Evolutionary conservation across 2,329 filamentous ascomycete genomes (phyloP).

Genomic region (Ophiostoma triangulosporum): DNA sequence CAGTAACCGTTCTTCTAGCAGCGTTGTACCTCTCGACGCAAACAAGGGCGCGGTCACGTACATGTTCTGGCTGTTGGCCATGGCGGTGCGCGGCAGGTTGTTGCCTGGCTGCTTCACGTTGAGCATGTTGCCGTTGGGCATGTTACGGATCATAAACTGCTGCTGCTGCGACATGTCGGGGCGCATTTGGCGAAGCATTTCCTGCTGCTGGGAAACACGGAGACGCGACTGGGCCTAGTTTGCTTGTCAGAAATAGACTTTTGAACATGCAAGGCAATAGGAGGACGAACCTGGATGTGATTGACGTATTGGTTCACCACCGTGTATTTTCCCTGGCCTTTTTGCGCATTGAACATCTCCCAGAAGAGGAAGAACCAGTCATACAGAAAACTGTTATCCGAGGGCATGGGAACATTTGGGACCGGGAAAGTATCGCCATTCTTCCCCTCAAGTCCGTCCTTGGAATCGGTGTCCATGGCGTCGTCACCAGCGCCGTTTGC

Average conservation of each 20-base stretch:
- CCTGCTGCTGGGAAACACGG: slow-evolving; percentile 63
- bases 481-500: slow-evolving; percentile 60
- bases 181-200: slow-evolving; percentile 61
- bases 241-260: background rate
- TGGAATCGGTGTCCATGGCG: slow-evolving; percentile 69
- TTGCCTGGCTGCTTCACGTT: slow-evolving; percentile 42
- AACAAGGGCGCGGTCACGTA: slow-evolving; percentile 22
- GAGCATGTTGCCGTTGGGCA: slow-evolving; percentile 47
- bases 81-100: slow-evolving; percentile 58
- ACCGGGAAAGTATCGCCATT: slow-evolving; percentile 68
- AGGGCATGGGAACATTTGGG: slow-evolving; percentile 51
- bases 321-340: slow-evolving; percentile 49
- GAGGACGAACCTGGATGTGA: slow-evolving; percentile 60
- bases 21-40: no score
- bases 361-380: slow-evolving; percentile 98
- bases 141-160: slow-evolving; percentile 54
- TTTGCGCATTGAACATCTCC: slow-evolving; percentile 83
- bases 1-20: no score
- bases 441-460: slow-evolving; percentile 62
- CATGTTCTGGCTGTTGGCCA: slow-evolving; percentile 67
- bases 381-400: slow-evolving; percentile 73
- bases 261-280: slow-evolving; percentile 1
- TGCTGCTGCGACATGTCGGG: slow-evolving; percentile 37
- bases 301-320: slow-evolving; percentile 63
- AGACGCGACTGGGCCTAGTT: slow-evolving; percentile 52